Base-by-base conservation (phyloP, 805 yeast genomes). In the Candida tallmaniae region DNA sequence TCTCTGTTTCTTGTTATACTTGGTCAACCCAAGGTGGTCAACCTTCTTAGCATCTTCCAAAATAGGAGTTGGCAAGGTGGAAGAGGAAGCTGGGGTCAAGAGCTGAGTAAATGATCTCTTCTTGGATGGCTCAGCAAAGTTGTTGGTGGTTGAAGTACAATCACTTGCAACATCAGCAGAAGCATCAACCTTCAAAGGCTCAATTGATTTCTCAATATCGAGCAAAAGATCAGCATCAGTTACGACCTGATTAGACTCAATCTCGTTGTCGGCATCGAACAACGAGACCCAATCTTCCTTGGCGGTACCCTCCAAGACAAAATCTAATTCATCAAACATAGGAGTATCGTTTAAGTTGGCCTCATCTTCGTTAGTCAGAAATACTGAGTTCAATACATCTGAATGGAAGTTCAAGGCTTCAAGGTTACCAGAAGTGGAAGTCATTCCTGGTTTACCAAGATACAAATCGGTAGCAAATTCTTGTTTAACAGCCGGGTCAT, bases 1-100 rank as follows among this genome's bases (percentile, higher is more conserved):
- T 50, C 95, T 78, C 47, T 76, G 83, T 68, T 87, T 88, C 58
- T 88, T 78, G 47, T 79, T 76, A 69, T 85, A 86, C 30, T 82
- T 62, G 32, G 83, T 78, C 51, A 81, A 73, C 24, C 95, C 96
- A 35, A 83, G 66, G 45, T 76, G 79, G 58, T 87, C 95, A 40
- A 70, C 62, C 13, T 37, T 40, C 18, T 28, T 44, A 21, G 30
- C 23, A 26, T 36, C 33, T 33, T 56, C 64, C 27, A 62, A 42
- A 26, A 51, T 37, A 11, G 68, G 68, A 23, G 66, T 61, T 4
- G 64, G 46, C 30, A 54, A 48, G n/a, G 57, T 42, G 11, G 62
- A 54, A 1, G 58, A 50, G 23, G 58, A 45, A 38, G 48, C 42
- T 15, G 65, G 63, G 21, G 65, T 56, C 22, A 50, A 44, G 37